These are phyloP conservation scores for Coemansia sp. DNA, from an alignment of 192 early-diverging fungal genomes.

Conservation along the genomic window DNA sequence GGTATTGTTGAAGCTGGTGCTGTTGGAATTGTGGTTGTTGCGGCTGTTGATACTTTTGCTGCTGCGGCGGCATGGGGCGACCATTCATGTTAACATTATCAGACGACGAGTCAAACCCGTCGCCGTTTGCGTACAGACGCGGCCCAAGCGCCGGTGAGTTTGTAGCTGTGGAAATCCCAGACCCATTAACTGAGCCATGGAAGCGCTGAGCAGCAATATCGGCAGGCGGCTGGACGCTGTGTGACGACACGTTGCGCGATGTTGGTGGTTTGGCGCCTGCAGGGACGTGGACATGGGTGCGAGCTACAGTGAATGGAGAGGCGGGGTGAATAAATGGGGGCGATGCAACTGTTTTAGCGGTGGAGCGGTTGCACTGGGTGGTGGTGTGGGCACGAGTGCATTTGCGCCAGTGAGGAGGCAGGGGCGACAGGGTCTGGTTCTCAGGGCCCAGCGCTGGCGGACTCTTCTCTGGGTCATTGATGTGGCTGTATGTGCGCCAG, in stretches of 20 bases:
- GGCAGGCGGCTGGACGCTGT: conserved; percentile 6
- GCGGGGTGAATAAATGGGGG: neutral
- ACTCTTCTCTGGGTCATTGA: neutral
- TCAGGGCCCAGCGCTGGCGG: neutral
- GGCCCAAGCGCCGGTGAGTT: conserved; percentile 22
- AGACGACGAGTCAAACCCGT: conserved; percentile 47
- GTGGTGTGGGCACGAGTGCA: conserved; percentile 5
- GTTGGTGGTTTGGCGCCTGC: neutral
- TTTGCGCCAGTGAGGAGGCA: conserved; percentile 28
- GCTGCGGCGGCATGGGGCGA: conserved; percentile 1
- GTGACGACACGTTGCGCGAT: conserved; percentile 23
- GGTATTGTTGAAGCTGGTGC: conserved; percentile 9
- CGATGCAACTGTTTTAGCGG: conserved; percentile 6
- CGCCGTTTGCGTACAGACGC: conserved; percentile 20
- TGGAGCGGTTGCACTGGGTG: neutral
- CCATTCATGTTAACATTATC: conserved; percentile 21
- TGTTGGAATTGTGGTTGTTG: neutral
- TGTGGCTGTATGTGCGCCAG: neutral
- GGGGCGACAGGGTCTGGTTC: conserved; percentile 22
- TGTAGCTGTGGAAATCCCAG: conserved; percentile 5
- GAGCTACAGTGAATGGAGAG: conserved; percentile 24
- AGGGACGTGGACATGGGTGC: conserved; percentile 5
- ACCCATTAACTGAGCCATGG: conserved; percentile 5
- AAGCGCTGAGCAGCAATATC: conserved; percentile 15
- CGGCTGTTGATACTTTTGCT: neutral